Evolutionary conservation across 2,329 filamentous ascomycete species (phyloP).

Genomic region (Ophiocordyceps robertsii): DNA sequence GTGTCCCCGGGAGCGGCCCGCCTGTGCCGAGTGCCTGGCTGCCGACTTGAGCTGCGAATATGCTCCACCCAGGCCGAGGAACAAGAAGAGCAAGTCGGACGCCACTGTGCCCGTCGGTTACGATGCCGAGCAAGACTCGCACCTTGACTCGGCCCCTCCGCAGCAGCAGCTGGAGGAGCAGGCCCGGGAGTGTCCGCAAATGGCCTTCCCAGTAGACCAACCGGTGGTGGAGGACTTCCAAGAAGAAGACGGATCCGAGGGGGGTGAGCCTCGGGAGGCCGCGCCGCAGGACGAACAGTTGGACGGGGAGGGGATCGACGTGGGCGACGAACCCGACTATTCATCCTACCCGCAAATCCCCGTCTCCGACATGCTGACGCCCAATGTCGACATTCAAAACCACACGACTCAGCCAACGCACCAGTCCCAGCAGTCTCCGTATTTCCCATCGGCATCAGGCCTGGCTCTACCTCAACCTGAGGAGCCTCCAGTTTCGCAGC

Average conservation of each 20-base stretch:
- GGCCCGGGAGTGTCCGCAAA: not conserved
- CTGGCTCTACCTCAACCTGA: constrained; percentile 13
- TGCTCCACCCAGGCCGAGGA: constrained; percentile 16
- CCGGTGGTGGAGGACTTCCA: not conserved
- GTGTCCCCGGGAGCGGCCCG: constrained; percentile 27
- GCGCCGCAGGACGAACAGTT: constrained; percentile 4
- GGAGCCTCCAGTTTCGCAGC: constrained; percentile 6
- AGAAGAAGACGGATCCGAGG: not conserved
- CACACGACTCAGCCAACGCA: constrained; percentile 9
- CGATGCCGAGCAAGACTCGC: constrained; percentile 5
- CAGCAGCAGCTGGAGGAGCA: constrained; percentile 6
- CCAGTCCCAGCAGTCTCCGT: constrained; percentile 7
- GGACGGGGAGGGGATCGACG: constrained; percentile 4
- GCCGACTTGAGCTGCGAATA: constrained; percentile 23
- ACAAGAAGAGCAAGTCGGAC: constrained; percentile 9
- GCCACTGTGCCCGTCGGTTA: constrained; percentile 7
- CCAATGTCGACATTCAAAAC: constrained; percentile 7
- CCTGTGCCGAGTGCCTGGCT: constrained; percentile 23
- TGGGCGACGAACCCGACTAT: constrained; percentile 5
- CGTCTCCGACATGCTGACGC: constrained; percentile 13
- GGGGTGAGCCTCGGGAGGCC: constrained; percentile 4
- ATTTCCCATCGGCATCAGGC: constrained; percentile 15
- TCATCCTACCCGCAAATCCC: constrained; percentile 15
- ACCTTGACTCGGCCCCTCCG: constrained; percentile 3
- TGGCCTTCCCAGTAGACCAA: not conserved